Evolutionary conservation across 2,329 filamentous ascomycete genomes (phyloP), one percentile per base, ranked within the genome.

Genomic region (Knufia petricola): DNA sequence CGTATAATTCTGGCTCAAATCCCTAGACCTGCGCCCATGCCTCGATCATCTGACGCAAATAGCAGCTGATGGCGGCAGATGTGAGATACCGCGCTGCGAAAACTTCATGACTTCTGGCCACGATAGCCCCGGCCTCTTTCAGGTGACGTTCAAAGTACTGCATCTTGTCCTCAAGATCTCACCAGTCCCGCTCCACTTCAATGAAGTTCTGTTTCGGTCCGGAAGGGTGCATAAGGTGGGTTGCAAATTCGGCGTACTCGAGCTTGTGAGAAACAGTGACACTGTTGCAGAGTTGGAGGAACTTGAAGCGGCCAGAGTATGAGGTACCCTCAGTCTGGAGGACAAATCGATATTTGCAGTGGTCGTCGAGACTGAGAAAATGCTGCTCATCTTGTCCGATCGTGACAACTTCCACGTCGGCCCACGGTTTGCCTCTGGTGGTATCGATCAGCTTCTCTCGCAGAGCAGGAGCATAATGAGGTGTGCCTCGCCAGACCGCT

Each of bases 31-130:
- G 60, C 9, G 61, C 57, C 64, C 66, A 68, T 1, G 52, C 58
- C 19, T 61, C 55, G 21, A 75, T 63, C 50, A 76, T 55, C 38
- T 69, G 64, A 9, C 74, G 65, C 75, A 74, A 77, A 53, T 78
- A 78, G 53, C 74, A 78, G 2, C 69, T 68, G 58, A 77, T 72
- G 1, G 75, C 74, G 2, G 74, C 72, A 1, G 73, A 72, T 1
- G 74, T 77, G 28, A 77, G 61, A 55, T 77, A 78, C 2, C 70
- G 61, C 55, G 77, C 72, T 2, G 73, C 66, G 55, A 77, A 76
- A 13, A 66, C 69, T 34, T 58, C 58, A 4, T 71, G 65, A 2
- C 65, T 66, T 54, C 76, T 75, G 21, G 68, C 61, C 12, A 74
- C 75, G 47, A 79, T 75, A 24, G 59, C 60, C 57, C 72, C 64